Evolutionary conservation across 2,329 filamentous ascomycete species (phyloP), one percentile per base, ranked within the genome.

Genomic region (Penicillium sclerotigenum): DNA sequence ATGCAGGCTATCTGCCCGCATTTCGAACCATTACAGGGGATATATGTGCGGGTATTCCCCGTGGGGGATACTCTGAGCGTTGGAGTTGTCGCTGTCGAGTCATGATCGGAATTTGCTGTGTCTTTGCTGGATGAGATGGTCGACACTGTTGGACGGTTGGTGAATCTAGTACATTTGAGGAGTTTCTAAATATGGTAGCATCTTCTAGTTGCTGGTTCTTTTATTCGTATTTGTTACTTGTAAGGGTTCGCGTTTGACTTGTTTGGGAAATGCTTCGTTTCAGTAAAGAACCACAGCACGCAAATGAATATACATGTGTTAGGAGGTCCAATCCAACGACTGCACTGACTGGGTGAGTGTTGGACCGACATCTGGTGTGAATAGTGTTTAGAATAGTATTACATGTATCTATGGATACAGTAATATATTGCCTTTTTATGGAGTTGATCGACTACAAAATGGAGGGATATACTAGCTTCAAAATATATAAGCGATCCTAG

Each of bases 1-100:
- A 76, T 83, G 64, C 81, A 84, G 72, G 85, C 82, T 6, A 66
- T 82, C 22, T 84, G 84, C 65, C 79, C 82, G 16, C 79, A 81
- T 59, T 72, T 78, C 53, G 80, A 83, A 66, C 80, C 80, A 8
- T 42, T 54, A 37, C 45, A 45, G 29, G 52, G 49, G 24, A 49
- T 54, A 14, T 43, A 54, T 16, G 76, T 83, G 24, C 83, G 86
- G 72, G 81, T 82, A 7, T 87, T 84, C 66, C 75, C 60, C 60
- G 70, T 72, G 20, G 77, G 83, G 58, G 82, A 84, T 70, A 85
- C 81, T 10, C 64, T 82, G 11, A 84, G 86, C 36, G 47, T 64
- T 4, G 73, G 82, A 81, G 10, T 87, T 83, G 67, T 76, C 80
- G 6, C 75, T 76, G 20, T 81, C 76, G 0, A 80, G 80, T 53